Evolutionary conservation across 495 filamentous ascomycete species (phyloP).

Genomic region (Podospora pseudopauciseta): DNA sequence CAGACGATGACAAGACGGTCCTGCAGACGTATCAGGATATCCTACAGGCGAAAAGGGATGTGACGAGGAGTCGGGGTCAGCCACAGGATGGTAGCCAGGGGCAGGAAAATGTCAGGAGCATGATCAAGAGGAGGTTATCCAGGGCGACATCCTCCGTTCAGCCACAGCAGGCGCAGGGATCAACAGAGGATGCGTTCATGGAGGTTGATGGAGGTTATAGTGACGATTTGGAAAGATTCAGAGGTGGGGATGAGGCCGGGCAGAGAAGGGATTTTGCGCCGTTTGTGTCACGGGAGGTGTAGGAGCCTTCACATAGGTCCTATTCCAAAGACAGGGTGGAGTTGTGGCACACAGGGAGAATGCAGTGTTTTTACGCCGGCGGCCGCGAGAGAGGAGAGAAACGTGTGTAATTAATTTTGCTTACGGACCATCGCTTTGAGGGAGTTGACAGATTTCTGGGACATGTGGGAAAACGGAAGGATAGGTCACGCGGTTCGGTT

Average conservation of each 20-base stretch:
- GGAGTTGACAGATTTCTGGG: background rate
- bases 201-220: background rate
- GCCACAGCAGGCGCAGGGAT: background rate
- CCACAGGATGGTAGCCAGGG: background rate
- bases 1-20: slow-evolving; percentile 16
- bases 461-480: background rate
- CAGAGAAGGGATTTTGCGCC: background rate
- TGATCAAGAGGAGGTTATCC: background rate
- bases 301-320: background rate
- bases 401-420: background rate
- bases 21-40: slow-evolving; percentile 21
- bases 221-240: background rate
- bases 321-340: no score
- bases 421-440: background rate
- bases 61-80: slow-evolving; percentile 3
- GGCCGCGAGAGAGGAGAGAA: background rate
- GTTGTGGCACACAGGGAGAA: no score
- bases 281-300: background rate
- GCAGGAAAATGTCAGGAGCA: background rate
- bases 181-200: background rate
- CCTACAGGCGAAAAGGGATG: slow-evolving; percentile 16
- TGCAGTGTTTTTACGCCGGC: no score
- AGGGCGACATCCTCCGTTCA: background rate
- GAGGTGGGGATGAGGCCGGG: background rate
- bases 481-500: background rate